Percentiles rank a stretch among this genome's conserved stretches.
Conservation (phyloP, 192 early-diverging fungal genomes). For the Anaeromyces robustus region DNA sequence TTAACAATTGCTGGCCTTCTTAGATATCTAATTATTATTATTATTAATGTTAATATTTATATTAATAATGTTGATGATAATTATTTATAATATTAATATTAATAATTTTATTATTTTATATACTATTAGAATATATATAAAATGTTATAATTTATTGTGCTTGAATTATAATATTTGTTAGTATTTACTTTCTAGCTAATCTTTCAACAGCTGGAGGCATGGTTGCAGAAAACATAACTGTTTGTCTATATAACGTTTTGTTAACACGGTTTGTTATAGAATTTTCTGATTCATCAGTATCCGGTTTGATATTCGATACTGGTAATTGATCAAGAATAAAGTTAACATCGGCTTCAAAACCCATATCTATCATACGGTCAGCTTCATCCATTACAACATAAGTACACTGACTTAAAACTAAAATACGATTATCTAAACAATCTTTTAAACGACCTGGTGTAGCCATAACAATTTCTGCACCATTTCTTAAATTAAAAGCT, state of each 20-base stretch:
- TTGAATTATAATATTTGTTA: too few relatives aligned
- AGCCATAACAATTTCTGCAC: conserved; percentile 93
- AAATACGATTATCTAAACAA: conserved; percentile 70
- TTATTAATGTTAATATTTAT: too few relatives aligned
- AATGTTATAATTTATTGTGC: too few relatives aligned
- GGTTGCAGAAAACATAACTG: conserved; percentile 98
- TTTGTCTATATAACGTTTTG: conserved; percentile 58
- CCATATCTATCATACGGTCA: conserved; percentile 76
- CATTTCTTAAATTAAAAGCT: conserved; percentile 70
- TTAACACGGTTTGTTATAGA: conserved; percentile 8
- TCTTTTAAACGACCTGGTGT: conserved; percentile 94
- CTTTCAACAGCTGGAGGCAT: conserved; percentile 93
- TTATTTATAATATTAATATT: too few relatives aligned
- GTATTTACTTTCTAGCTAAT: conserved; percentile 56
- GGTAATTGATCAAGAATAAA: conserved; percentile 89
- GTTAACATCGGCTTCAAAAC: conserved; percentile 90
- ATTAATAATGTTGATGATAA: too few relatives aligned
- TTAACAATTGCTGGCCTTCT: conserved; percentile 81
- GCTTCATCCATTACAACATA: conserved; percentile 99
- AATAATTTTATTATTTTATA: too few relatives aligned
- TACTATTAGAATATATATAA: too few relatives aligned
- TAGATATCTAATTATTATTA: conserved; percentile 38
- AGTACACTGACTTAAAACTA: conserved; percentile 83
- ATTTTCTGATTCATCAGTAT: conserved; percentile 53
- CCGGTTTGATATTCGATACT: conserved; percentile 76